Base-by-base conservation (phyloP, 139 green algal species). In the Chlorella sp. region DNA sequence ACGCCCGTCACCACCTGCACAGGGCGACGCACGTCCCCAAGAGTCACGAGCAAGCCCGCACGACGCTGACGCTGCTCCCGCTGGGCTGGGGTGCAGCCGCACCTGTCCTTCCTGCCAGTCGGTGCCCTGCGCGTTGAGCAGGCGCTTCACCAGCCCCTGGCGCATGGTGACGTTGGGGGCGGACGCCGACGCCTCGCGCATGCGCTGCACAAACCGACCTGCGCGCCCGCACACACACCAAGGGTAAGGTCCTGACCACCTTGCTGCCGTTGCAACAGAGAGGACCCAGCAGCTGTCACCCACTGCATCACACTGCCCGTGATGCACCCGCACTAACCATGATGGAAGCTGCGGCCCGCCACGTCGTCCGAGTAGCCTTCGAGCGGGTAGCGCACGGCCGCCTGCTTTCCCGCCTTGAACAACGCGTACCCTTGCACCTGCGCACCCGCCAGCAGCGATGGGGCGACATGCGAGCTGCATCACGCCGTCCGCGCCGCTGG, bases 351-450 rank as follows among this genome's bases (percentile, higher is more conserved):
- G 33, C 94, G 82, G 2, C 95, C 95, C 3, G 94, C 90, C 24
- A 99, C 86, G 50, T 97, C 89, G 1, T 64, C 74, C 14, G 74
- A 65, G 34, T 85, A 77, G 4, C 84, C 88, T 70, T 96, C 90
- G 3, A 86, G 86, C 0, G 95, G 95, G 82, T 99, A 99, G 2
- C 75, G 78, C 1, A 99, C 74, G 34, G 82, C 80, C 33, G 88
- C 85, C 34, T 92, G 75, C n/a, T 79, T 59, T 2, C 86, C 93
- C 55, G 91, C 85, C 80, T 96, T 98, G 84, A 95, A 97, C 72
- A 99, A 83, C 34, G 86, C 91, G 76, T 99, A 99, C 26, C 95
- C 95, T 69, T 94, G 87, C 49, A 99, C 93, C 87, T 92, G 85
- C 35, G 55, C 22, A 6, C 1, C 29, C 62, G 31, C 62, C 62